Evolutionary conservation across 495 filamentous ascomycete genomes (phyloP), one percentile per base, ranked within the genome.

Genomic region (Aspergillus sparsus): DNA sequence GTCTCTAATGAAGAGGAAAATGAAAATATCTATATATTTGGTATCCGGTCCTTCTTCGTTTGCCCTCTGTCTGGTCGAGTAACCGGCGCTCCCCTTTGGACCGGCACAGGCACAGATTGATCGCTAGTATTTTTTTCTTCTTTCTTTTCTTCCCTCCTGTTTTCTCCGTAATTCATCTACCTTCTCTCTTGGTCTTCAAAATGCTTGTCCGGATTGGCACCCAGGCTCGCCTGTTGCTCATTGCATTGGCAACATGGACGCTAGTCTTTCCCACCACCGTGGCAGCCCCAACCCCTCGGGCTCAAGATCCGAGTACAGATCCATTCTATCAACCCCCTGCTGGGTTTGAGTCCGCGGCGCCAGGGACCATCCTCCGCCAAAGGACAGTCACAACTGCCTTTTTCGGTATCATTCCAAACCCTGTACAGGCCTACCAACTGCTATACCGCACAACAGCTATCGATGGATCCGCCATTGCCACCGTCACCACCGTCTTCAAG

Each of bases 381-480:
- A 67, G 72, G 10, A 57, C 36, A 6, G 39, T 75, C 51, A 55
- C n/a, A 15, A 60, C 66, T 10, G 55, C 67, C 16, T 69, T 75
- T 55, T 56, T 75, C 21, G 72, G 72, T 16, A n/a, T 74, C 0
- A 61, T 75, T 27, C 64, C 63, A 2, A 62, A 73, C 39, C 69
- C 66, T 2, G 65, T 75, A 7, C 58, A 68, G 18, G 59, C 60
- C 16, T 79, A 77, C 62, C 77, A 83, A 44, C 72, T 83, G 41
- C 74, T 85, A 10, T 85, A 77, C 66, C 77, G 78, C 3, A 78
- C 80, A 0, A 82, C 74, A 11, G 65, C 72, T 7, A 58, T 74
- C 47, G 66, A 75, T 50, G 72, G 72, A 9, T 69, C 72, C 0
- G 69, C 72, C 6, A 75, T 73, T 45, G 56, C 71, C 12, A 69